phyloP scores from a whole-genome alignment of 116 monocot genomes.

The Cymodocea nodosa region DNA sequence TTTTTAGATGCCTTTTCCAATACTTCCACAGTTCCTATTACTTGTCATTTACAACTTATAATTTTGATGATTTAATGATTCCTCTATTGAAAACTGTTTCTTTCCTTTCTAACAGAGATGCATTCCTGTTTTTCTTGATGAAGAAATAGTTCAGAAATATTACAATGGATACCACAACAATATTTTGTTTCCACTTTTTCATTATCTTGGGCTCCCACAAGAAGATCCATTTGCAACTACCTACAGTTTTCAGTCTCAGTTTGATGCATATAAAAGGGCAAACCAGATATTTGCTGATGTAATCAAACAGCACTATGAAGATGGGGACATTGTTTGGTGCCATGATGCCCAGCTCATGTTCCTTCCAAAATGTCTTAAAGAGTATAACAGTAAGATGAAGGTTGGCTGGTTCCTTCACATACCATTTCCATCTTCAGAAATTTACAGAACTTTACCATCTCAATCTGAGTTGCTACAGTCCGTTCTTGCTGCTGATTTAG shows the following conservation, averaged over 20 bases:
- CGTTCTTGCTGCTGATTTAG: constrained; percentile 95
- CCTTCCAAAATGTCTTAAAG: constrained; percentile 88
- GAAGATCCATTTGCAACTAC: constrained; percentile 91
- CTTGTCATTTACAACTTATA: not conserved
- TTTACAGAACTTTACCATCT: constrained; percentile 86
- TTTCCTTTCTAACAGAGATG: constrained; percentile 55
- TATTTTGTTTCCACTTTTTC: constrained; percentile 91
- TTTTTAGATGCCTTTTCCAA: not conserved
- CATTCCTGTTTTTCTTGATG: constrained; percentile 95
- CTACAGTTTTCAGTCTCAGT: constrained; percentile 92
- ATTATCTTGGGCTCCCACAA: constrained; percentile 92
- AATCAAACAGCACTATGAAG: constrained; percentile 76
- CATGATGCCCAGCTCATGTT: constrained; percentile 98
- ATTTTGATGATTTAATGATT: not conserved
- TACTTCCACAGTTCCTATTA: not conserved
- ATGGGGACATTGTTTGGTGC: constrained; percentile 97
- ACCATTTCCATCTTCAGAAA: constrained; percentile 93
- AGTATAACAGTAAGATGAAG: constrained; percentile 79
- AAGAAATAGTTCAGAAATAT: constrained; percentile 94
- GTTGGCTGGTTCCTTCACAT: constrained; percentile 99
- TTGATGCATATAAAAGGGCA: constrained; percentile 85
- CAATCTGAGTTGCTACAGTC: constrained; percentile 80
- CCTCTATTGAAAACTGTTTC: not conserved
- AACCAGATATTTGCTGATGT: constrained; percentile 98
- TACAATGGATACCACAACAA: constrained; percentile 99